Evolutionary conservation across 2,329 filamentous ascomycete species (phyloP).

Genomic region (Xylaria sp.): DNA sequence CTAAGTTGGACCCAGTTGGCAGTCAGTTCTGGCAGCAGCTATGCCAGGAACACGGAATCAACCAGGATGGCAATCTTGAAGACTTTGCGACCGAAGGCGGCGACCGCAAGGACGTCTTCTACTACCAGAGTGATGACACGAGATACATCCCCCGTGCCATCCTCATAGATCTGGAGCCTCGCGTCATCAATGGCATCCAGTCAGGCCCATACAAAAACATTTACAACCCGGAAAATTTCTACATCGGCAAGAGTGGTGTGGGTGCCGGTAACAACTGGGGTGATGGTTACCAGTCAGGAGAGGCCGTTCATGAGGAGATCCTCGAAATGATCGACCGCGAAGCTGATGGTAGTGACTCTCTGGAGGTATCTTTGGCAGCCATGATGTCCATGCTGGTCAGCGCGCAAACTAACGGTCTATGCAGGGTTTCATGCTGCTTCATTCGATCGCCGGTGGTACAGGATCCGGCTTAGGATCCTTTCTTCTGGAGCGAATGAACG

Average conservation of each 20-base stretch:
- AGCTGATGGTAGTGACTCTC: slow-evolving; percentile 92
- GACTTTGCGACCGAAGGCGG: slow-evolving; percentile 97
- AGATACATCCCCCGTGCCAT: slow-evolving; percentile 96
- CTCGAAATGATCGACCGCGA: slow-evolving; percentile 99
- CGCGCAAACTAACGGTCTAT: slow-evolving; percentile 2
- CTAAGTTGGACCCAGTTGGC: slow-evolving; percentile 60
- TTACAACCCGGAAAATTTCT: slow-evolving; percentile 99
- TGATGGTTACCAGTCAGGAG: slow-evolving; percentile 88
- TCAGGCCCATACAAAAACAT: slow-evolving; percentile 94
- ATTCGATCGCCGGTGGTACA: slow-evolving; percentile 95
- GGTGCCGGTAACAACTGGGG: slow-evolving; percentile 99
- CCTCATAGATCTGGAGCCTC: slow-evolving; percentile 87
- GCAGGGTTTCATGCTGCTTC: slow-evolving; percentile 94
- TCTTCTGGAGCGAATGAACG: slow-evolving; percentile 89
- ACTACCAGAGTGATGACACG: slow-evolving; percentile 98
- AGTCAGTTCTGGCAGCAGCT: slow-evolving; percentile 99
- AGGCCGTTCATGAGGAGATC: slow-evolving; percentile 89
- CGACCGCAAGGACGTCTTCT: slow-evolving; percentile 98
- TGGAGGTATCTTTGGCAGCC: slow-evolving; percentile 57
- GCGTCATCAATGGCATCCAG: slow-evolving; percentile 90
- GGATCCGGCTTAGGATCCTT: slow-evolving; percentile 95
- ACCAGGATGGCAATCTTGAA: slow-evolving; percentile 91
- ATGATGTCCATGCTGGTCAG: not conserved
- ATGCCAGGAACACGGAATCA: slow-evolving; percentile 97
- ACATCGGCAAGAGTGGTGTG: slow-evolving; percentile 86